Percentiles rank a stretch among this genome's conserved stretches.
These are phyloP conservation scores for Beauveria sp. DNA, from an alignment of 2,329 filamentous ascomycete species.

Conservation along the genomic window DNA sequence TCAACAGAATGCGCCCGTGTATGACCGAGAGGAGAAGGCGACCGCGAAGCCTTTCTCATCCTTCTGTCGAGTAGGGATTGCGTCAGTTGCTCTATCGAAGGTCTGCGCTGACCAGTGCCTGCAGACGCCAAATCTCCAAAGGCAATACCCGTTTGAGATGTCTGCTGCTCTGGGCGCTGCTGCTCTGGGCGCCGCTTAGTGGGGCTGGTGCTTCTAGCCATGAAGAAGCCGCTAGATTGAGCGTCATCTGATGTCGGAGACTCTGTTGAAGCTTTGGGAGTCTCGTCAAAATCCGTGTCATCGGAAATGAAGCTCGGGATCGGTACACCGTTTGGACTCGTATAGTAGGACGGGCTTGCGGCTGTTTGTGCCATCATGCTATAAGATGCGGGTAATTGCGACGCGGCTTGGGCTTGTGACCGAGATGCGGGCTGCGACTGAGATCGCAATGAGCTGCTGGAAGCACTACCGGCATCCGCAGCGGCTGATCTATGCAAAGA, in stretches of 20 bases:
- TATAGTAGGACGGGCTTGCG: slow-evolving; percentile 27
- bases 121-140: slow-evolving; percentile 40
- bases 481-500: slow-evolving; percentile 47
- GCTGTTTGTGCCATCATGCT: slow-evolving; percentile 25
- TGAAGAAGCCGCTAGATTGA: slow-evolving; percentile 20
- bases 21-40: slow-evolving; percentile 48
- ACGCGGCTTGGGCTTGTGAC: slow-evolving; percentile 24
- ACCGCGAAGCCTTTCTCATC: slow-evolving; percentile 46
- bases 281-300: slow-evolving; percentile 42
- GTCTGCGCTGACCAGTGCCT: slow-evolving; percentile 33
- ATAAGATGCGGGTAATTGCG: slow-evolving; percentile 16
- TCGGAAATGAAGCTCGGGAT: slow-evolving; percentile 51
- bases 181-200: slow-evolving; percentile 17
- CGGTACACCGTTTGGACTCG: slow-evolving; percentile 40
- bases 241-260: slow-evolving; percentile 43
- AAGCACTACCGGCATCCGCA: slow-evolving; percentile 39
- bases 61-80: slow-evolving; percentile 46
- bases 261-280: slow-evolving; percentile 31
- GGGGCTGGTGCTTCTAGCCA: slow-evolving; percentile 22
- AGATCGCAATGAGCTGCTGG: slow-evolving; percentile 51
- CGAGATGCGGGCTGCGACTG: slow-evolving; percentile 59
- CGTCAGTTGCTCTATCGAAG: slow-evolving; percentile 47
- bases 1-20: slow-evolving; percentile 35
- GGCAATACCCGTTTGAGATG: slow-evolving; percentile 29
- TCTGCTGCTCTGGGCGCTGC: slow-evolving; percentile 19